Percentiles rank a stretch among this genome's conserved stretches.
Evolutionary conservation across 2,329 filamentous ascomycete species (phyloP).

Genomic region (Pezicula rhizophila): DNA sequence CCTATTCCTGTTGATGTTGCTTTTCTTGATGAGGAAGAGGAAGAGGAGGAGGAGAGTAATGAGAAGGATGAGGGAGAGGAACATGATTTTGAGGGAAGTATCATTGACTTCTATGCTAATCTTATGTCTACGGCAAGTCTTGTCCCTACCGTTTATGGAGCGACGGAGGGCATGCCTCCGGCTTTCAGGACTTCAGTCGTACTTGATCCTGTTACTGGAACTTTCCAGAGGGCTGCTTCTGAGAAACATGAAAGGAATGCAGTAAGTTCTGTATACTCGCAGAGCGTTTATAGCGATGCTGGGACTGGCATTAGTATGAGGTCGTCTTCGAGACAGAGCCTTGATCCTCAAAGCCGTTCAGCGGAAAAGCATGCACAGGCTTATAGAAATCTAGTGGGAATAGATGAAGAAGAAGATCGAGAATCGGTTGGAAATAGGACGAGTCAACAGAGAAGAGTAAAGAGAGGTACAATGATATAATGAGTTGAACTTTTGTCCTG

Average conservation of each 20-base stretch:
- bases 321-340: background rate
- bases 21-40: too few relatives aligned
- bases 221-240: background rate
- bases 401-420: constrained; percentile 1
- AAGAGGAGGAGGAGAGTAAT: background rate
- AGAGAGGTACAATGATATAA: background rate
- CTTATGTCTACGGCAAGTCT: constrained; percentile 6
- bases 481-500: background rate
- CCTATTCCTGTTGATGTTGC: too few relatives aligned
- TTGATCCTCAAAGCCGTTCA: background rate
- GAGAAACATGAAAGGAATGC: background rate
- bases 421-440: background rate
- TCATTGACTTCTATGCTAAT: constrained; percentile 15
- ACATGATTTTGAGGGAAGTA: constrained; percentile 12
- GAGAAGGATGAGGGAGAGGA: constrained; percentile 5
- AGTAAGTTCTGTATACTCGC: background rate
- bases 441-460: background rate
- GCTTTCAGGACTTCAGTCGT: constrained; percentile 1
- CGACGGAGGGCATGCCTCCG: constrained; percentile 1
- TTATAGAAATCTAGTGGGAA: constrained; percentile 1
- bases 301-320: background rate
- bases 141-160: background rate
- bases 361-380: constrained; percentile 2
- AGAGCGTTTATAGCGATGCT: constrained; percentile 4
- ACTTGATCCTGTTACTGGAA: constrained; percentile 1